Evolutionary conservation across 2,329 filamentous ascomycete species (phyloP).

Genomic region (Beauveria pseudobassiana): DNA sequence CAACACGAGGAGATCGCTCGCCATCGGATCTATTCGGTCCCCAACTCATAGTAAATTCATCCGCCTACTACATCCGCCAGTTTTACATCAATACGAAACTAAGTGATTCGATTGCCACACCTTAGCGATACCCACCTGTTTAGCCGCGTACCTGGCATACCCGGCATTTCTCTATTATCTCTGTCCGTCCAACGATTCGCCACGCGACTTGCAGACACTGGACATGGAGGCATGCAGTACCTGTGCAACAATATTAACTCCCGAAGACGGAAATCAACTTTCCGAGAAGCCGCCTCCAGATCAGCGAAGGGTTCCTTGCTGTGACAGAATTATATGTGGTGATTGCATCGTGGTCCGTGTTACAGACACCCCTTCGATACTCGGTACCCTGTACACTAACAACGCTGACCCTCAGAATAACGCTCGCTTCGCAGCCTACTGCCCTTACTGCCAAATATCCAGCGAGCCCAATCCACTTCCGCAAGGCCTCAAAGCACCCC

Average conservation of each 20-base stretch:
- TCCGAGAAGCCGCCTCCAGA: slow-evolving; percentile 54
- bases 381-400: not conserved
- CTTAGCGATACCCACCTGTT: not conserved
- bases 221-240: slow-evolving; percentile 55
- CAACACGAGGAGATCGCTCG: slow-evolving; percentile 4
- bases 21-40: not conserved
- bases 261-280: slow-evolving; percentile 35
- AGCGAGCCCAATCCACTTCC: slow-evolving; percentile 47
- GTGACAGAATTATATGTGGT: slow-evolving; percentile 62
- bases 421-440: slow-evolving; percentile 56
- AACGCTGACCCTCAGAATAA: slow-evolving; percentile 41
- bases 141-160: not conserved
- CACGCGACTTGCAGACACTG: not conserved
- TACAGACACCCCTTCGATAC: not conserved
- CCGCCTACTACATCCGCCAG: not conserved
- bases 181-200: not conserved
- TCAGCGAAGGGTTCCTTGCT: slow-evolving; percentile 60
- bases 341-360: slow-evolving; percentile 55
- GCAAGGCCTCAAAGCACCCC: slow-evolving; percentile 61
- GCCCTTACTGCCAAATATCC: slow-evolving; percentile 72
- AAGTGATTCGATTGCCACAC: too few relatives aligned
- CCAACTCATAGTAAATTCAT: not conserved
- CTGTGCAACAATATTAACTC: slow-evolving; percentile 55
- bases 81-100: not conserved
- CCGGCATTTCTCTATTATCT: too few relatives aligned